phyloP scores from a whole-genome alignment of 208 protist genomes.

The Zelonia costaricensis region DNA sequence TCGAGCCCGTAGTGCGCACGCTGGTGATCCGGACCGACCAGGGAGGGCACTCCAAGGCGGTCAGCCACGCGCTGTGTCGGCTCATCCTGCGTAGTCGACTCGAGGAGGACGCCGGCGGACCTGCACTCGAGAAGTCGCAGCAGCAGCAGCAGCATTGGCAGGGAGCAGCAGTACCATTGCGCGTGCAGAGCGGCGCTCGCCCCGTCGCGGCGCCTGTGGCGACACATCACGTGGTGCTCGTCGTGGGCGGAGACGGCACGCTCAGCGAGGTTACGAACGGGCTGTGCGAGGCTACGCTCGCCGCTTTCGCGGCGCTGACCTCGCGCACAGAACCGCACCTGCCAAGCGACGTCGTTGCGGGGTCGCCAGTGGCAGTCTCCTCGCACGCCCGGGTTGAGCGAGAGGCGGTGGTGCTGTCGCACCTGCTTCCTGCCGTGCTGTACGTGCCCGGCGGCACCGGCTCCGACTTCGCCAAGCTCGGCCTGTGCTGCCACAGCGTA shows the following conservation, averaged over 20 bases:
- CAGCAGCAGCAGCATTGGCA: no score
- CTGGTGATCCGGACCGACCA: conserved; percentile 21
- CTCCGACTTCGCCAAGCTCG: conserved; percentile 73
- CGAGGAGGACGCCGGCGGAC: neutral
- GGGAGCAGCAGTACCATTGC: neutral
- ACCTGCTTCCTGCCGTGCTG: conserved; percentile 67
- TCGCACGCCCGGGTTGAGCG: conserved; percentile 44
- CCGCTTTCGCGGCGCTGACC: conserved; percentile 2
- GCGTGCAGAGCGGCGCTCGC: neutral
- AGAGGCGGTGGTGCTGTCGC: conserved; percentile 50
- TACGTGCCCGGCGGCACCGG: conserved; percentile 75
- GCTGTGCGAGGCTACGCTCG: conserved; percentile 56
- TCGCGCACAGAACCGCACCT: neutral
- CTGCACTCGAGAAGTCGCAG: no score
- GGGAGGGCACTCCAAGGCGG: conserved; percentile 10
- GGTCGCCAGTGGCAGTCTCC: neutral
- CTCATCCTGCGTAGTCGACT: conserved; percentile 19
- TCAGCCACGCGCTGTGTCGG: conserved; percentile 18
- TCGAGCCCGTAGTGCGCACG: conserved; percentile 3
- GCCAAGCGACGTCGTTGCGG: neutral
- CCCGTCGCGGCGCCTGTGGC: no score
- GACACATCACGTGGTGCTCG: conserved; percentile 41
- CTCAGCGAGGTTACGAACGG: conserved; percentile 83
- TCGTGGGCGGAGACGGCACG: conserved; percentile 79
- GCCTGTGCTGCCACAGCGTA: conserved; percentile 49